Percentiles rank a stretch among this genome's conserved stretches.
Evolutionary conservation across 345 rosid species (phyloP).

Genomic region (Lumnitzera littorea): DNA sequence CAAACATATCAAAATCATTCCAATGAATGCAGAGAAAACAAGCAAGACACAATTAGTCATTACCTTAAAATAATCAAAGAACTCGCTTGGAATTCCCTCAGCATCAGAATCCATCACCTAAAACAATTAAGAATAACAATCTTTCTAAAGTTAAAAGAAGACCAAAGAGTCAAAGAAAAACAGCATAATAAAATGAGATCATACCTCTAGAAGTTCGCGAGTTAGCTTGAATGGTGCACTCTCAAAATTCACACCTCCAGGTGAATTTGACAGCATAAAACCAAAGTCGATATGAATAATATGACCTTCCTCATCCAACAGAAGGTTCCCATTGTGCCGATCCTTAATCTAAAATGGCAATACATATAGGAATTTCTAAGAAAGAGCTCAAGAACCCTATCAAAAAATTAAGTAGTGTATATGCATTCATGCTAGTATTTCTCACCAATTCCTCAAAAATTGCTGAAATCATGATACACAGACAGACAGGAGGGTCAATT

Average conservation of each 20-base stretch:
- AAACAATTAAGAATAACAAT: conserved; percentile 5
- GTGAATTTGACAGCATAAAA: conserved; percentile 98
- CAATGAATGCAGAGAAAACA: not conserved
- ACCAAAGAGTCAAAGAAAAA: not conserved
- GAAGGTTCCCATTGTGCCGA: conserved; percentile 94
- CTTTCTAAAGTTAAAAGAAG: not conserved
- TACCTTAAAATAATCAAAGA: conserved; percentile 99
- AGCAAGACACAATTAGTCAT: conserved; percentile 7
- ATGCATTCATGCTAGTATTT: too few species aligned
- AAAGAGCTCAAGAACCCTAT: not conserved
- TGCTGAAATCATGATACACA: not conserved
- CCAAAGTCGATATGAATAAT: conserved; percentile 99
- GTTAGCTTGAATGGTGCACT: conserved; percentile 99
- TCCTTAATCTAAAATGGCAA: conserved; percentile 62
- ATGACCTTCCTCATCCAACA: conserved; percentile 97
- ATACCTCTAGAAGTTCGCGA: conserved; percentile 97
- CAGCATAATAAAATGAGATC: not conserved
- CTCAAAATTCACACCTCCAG: conserved; percentile 99
- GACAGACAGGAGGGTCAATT: not conserved
- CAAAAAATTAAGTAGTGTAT: not conserved
- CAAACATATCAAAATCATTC: not conserved
- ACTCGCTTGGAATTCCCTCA: conserved; percentile 98
- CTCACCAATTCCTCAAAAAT: not conserved
- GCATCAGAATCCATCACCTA: conserved; percentile 99
- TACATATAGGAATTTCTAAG: not conserved